Conservation (phyloP, 164 flowering plant species). For the Vitis rupestris region DNA sequence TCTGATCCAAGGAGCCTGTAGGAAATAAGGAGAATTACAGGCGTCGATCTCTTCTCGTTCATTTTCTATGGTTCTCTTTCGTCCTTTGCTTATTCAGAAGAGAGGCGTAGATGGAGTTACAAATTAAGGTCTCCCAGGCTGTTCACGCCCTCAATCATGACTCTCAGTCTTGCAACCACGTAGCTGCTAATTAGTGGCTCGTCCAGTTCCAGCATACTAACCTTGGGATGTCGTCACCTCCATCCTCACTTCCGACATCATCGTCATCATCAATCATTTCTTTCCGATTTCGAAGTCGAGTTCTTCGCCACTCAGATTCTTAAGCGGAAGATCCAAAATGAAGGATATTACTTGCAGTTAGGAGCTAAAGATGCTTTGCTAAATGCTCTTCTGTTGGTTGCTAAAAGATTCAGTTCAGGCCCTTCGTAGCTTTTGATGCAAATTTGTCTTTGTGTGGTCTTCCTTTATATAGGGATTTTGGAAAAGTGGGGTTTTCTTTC, state of each 20-base stretch:
- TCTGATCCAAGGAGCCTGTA: background rate
- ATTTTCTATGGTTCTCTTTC: background rate
- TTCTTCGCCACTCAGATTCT: constrained; percentile 97
- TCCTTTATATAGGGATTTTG: too few species aligned
- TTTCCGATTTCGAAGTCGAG: constrained; percentile 62
- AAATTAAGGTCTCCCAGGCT: constrained; percentile 77
- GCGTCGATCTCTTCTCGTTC: background rate
- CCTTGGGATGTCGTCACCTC: constrained; percentile 84
- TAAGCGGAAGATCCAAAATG: constrained; percentile 92
- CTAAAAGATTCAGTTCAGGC: constrained; percentile 72
- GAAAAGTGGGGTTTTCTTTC: too few species aligned
- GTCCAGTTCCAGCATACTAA: constrained; percentile 89
- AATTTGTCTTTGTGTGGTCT: too few species aligned
- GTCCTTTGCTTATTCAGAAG: background rate
- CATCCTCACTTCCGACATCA: constrained; percentile 59
- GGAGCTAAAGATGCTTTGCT: constrained; percentile 78
- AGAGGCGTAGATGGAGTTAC: constrained; percentile 48
- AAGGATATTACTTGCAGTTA: constrained; percentile 62
- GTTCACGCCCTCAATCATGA: constrained; percentile 89
- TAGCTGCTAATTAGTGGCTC: constrained; percentile 96
- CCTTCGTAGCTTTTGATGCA: constrained; percentile 54
- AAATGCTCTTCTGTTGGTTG: constrained; percentile 81
- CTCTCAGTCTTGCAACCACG: constrained; percentile 75
- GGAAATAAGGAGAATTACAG: background rate
- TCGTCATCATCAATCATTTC: constrained; percentile 11